Conservation (phyloP, 176 grass and related monocot genomes). For the Phoenix roebelenii region DNA sequence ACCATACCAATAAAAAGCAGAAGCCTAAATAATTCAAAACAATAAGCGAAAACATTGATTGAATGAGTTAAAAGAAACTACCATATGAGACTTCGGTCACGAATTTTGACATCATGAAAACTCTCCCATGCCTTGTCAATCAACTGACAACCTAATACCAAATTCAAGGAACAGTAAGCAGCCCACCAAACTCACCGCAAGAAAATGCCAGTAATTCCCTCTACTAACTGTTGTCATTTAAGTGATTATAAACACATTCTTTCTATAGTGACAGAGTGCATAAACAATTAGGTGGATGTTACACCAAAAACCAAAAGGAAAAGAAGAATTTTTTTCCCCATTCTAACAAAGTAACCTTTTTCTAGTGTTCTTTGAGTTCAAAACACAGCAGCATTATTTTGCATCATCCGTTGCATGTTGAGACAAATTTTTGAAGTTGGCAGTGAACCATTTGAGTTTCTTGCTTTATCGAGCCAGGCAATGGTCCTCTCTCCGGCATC, state of each 20-base stretch:
- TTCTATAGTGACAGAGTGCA: background rate
- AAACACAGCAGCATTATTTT: slow-evolving; percentile 73
- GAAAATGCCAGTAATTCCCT: background rate
- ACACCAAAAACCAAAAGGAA: background rate
- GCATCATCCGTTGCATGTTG: slow-evolving; percentile 77
- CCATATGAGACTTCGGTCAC: slow-evolving; percentile 78
- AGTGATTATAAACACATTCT: too few species aligned
- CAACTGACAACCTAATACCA: slow-evolving; percentile 45
- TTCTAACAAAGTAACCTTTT: slow-evolving; percentile 28
- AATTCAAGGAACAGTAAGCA: background rate
- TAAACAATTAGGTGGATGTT: background rate
- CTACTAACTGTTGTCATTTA: too few species aligned
- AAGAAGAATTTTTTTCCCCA: background rate
- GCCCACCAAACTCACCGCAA: slow-evolving; percentile 2
- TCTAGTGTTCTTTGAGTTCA: slow-evolving; percentile 59
- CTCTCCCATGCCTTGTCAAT: slow-evolving; percentile 68
- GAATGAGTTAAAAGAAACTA: slow-evolving; percentile 16
- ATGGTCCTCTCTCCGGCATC: slow-evolving; percentile 59
- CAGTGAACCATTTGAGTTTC: slow-evolving; percentile 50
- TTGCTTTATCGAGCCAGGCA: slow-evolving; percentile 54
- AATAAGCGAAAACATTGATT: too few species aligned
- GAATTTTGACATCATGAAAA: slow-evolving; percentile 52
- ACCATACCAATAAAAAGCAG: background rate
- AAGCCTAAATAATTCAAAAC: too few species aligned
- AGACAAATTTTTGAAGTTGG: slow-evolving; percentile 55